Conservation (phyloP, 2,329 filamentous ascomycete genomes). For the Fusarium fujikuroi region DNA sequence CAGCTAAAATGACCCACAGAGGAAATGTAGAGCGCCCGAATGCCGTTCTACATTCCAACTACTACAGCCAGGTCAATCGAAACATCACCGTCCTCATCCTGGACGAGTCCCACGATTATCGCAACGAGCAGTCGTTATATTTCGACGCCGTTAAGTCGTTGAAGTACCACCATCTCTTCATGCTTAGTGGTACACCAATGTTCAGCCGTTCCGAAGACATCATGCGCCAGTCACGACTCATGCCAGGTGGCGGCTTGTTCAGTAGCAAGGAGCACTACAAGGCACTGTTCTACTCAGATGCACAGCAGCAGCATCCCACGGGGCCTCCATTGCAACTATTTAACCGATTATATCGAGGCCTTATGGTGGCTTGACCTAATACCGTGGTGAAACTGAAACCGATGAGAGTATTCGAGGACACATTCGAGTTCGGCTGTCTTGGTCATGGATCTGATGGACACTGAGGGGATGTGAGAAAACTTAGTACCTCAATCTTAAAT, state of each 20-base stretch:
- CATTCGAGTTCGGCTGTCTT: not conserved
- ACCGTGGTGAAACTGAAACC: not conserved
- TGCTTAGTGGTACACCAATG: not conserved
- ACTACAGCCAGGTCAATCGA: not conserved
- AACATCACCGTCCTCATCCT: not conserved
- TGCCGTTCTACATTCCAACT: not conserved
- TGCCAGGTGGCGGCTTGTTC: not conserved
- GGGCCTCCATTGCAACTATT: not conserved
- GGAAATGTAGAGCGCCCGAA: not conserved
- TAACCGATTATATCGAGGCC: too few species aligned
- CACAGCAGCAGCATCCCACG: fast-evolving
- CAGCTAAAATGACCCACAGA: too few species aligned
- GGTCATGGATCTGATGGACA: not conserved
- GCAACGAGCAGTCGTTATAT: not conserved
- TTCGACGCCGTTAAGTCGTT: not conserved
- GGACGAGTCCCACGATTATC: not conserved
- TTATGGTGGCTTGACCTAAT: not conserved
- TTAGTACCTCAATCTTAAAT: too few species aligned
- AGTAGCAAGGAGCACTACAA: not conserved
- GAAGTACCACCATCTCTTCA: not conserved
- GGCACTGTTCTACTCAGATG: not conserved
- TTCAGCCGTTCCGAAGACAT: not conserved
- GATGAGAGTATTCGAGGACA: not conserved
- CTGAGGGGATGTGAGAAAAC: too few species aligned
- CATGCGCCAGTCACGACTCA: not conserved